Percentiles rank a stretch among this genome's conserved stretches.
Conservation (phyloP, 2,329 filamentous ascomycete species). For the Balansia obtecta region DNA sequence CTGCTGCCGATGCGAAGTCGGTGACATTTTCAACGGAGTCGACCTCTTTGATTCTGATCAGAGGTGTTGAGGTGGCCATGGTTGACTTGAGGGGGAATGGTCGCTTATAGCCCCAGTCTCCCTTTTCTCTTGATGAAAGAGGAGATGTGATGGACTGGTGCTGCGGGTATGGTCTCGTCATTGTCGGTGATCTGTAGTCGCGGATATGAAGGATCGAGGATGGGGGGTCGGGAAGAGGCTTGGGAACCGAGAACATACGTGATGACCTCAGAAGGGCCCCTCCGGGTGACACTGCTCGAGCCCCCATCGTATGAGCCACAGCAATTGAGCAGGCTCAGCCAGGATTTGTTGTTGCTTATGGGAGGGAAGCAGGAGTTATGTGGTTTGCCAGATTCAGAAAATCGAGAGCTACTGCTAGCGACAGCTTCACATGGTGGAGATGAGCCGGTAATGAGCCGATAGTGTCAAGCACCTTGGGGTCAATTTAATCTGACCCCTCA, state of each 20-base stretch:
- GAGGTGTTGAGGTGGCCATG: slow-evolving; percentile 56
- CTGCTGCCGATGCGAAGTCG: slow-evolving; percentile 72
- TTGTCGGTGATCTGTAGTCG: slow-evolving; percentile 24
- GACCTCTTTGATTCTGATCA: slow-evolving; percentile 63
- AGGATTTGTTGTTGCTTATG: slow-evolving; percentile 7
- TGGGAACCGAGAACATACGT: slow-evolving; percentile 78
- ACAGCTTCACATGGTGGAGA: slow-evolving; percentile 6
- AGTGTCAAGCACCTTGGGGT: too few relatives aligned
- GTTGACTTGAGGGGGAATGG: slow-evolving; percentile 68
- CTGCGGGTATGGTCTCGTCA: slow-evolving; percentile 66
- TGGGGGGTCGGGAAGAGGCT: slow-evolving; percentile 54
- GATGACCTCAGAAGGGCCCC: slow-evolving; percentile 69
- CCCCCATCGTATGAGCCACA: slow-evolving; percentile 19
- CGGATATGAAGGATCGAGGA: slow-evolving; percentile 27
- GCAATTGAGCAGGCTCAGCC: slow-evolving; percentile 17
- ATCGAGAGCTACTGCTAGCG: slow-evolving; percentile 11
- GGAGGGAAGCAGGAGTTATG: slow-evolving; percentile 4
- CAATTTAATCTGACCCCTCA: too few relatives aligned
- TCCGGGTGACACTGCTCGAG: slow-evolving; percentile 41
- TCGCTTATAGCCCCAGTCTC: slow-evolving; percentile 90
- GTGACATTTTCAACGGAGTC: slow-evolving; percentile 83
- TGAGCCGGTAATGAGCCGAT: slow-evolving; percentile 22
- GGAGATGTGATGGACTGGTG: slow-evolving; percentile 74
- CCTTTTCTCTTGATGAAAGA: slow-evolving; percentile 55
- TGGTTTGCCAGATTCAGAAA: slow-evolving; percentile 13